phyloP scores from a whole-genome alignment of 1,284 basidiomycete genomes.

The Leccinum fallax region DNA sequence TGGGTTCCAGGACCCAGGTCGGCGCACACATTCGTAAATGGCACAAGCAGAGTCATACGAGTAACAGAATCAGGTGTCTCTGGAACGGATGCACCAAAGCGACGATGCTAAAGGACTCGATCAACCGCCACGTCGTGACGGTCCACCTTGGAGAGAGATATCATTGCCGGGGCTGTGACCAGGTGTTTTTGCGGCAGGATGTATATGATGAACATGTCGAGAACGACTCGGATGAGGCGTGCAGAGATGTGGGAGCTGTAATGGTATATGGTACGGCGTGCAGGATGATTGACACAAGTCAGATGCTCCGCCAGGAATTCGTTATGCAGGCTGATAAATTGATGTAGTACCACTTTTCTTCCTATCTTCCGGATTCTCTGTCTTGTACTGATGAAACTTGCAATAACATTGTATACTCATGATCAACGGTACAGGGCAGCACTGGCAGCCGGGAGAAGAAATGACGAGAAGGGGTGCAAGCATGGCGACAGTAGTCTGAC shows the following conservation, averaged over 20 bases:
- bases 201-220: slow-evolving; percentile 15
- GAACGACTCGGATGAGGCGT: background rate
- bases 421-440: background rate
- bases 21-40: slow-evolving; percentile 15
- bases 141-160: slow-evolving; percentile 19
- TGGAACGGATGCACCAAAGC: slow-evolving; percentile 13
- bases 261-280: slow-evolving; percentile 10
- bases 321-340: background rate
- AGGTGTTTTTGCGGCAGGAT: slow-evolving; percentile 13
- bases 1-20: slow-evolving; percentile 7
- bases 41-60: background rate
- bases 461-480: background rate
- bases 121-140: slow-evolving; percentile 15
- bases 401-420: background rate
- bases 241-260: background rate
- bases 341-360: background rate
- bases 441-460: background rate
- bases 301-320: background rate
- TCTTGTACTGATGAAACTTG: background rate
- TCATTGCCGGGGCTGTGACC: slow-evolving; percentile 10
- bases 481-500: background rate
- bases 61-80: background rate
- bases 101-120: slow-evolving; percentile 13
- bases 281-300: slow-evolving; percentile 1
- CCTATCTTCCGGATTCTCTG: background rate